phyloP scores from a whole-genome alignment of 2,329 filamentous ascomycete species.

The Talaromyces sp. region DNA sequence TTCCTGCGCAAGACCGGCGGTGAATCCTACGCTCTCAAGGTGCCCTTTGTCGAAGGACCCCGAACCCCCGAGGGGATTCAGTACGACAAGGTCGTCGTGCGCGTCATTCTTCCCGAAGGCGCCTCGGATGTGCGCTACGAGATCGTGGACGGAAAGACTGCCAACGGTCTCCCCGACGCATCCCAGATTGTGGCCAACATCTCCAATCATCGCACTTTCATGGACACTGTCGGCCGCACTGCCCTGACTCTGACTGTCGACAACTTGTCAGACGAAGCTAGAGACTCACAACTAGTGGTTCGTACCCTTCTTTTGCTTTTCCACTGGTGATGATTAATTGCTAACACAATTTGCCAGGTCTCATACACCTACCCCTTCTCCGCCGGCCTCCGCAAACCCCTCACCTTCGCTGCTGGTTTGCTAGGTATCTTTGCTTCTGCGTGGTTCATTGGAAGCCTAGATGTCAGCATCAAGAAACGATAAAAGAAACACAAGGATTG shows the following conservation, averaged over 20 bases:
- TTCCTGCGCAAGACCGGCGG: constrained; percentile 61
- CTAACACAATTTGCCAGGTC: constrained; percentile 48
- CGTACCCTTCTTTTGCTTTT: constrained; percentile 14
- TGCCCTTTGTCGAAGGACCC: constrained; percentile 90
- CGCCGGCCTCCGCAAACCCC: constrained; percentile 75
- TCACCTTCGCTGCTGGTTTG: constrained; percentile 70
- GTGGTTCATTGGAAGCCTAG: constrained; percentile 71
- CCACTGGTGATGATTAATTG: constrained; percentile 1
- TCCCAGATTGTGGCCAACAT: constrained; percentile 48
- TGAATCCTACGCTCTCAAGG: constrained; percentile 76
- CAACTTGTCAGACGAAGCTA: constrained; percentile 86
- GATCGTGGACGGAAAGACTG: constrained; percentile 64
- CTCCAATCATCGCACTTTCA: constrained; percentile 75
- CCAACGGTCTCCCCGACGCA: constrained; percentile 62
- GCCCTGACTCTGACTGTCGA: constrained; percentile 71
- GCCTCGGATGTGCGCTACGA: constrained; percentile 59
- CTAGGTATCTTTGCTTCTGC: constrained; percentile 67
- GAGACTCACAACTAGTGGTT: constrained; percentile 72
- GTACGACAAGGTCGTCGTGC: constrained; percentile 74
- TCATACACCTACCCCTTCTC: constrained; percentile 77
- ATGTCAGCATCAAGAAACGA: constrained; percentile 70
- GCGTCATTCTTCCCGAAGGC: constrained; percentile 85
- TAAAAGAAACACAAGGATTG: constrained; percentile 17
- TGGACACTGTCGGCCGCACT: constrained; percentile 88
- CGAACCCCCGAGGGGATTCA: constrained; percentile 78